phyloP scores from a whole-genome alignment of 192 early-diverging fungal species.

The Coemansia sp. region DNA sequence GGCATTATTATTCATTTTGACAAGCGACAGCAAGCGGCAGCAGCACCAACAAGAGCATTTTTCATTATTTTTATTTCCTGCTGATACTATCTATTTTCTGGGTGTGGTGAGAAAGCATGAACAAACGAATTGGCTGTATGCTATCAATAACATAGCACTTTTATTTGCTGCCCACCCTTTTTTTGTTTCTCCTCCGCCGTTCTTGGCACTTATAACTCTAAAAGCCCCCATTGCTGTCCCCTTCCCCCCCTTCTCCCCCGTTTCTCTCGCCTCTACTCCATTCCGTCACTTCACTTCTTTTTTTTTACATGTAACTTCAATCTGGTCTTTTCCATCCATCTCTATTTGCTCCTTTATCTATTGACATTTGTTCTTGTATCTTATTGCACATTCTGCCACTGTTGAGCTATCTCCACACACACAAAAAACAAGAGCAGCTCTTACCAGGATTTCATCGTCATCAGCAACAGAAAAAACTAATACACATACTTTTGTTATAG shows the following conservation, averaged over 20 bases:
- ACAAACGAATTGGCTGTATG: neutral
- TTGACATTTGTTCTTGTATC: too few species aligned
- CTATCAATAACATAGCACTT: neutral
- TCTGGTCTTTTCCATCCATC: too few species aligned
- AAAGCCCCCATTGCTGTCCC: neutral
- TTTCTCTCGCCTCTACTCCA: too few species aligned
- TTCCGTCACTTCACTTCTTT: too few species aligned
- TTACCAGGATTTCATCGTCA: neutral
- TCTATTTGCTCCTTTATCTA: too few species aligned
- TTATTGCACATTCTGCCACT: too few species aligned
- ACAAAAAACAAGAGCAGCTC: too few species aligned
- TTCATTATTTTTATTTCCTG: neutral
- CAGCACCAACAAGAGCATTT: neutral
- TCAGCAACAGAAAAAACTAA: neutral
- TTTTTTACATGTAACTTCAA: too few species aligned
- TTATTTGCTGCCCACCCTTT: neutral
- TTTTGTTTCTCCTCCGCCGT: neutral
- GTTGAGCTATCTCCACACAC: too few species aligned
- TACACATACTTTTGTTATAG: neutral
- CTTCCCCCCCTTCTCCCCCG: neutral
- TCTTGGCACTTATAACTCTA: slow-evolving; percentile 6
- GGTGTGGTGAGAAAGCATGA: neutral
- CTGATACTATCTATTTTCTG: neutral
- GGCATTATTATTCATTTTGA: neutral
- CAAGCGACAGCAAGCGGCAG: neutral